Conservation (phyloP, 441 rosid species). For the Gossypium schwendimanii region DNA sequence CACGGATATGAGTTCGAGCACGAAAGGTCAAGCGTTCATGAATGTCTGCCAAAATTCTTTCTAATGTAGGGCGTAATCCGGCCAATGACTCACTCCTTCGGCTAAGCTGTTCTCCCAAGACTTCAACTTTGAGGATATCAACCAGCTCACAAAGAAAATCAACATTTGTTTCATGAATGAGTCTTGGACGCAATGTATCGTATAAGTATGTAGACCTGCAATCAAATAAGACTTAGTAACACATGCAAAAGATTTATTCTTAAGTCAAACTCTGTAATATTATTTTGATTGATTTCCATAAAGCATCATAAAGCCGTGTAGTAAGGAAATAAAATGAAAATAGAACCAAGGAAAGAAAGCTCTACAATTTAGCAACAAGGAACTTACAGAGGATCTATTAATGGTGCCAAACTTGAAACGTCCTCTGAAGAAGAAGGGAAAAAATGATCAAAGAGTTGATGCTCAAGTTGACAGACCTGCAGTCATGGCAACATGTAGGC, state of each 20-base stretch:
- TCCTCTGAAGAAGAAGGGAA: constrained; percentile 87
- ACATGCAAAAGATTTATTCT: background rate
- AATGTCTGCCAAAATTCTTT: constrained; percentile 87
- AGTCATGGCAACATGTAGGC: constrained; percentile 9
- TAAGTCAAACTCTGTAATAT: background rate
- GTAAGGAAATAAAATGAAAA: background rate
- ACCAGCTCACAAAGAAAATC: constrained; percentile 94
- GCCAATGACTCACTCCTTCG: constrained; percentile 75
- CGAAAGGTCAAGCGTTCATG: constrained; percentile 91
- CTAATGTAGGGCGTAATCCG: constrained; percentile 77
- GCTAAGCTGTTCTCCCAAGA: constrained; percentile 74
- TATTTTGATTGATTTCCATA: constrained; percentile 5
- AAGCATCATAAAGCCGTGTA: background rate
- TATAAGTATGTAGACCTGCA: constrained; percentile 83
- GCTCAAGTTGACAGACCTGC: constrained; percentile 96
- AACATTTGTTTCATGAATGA: constrained; percentile 78
- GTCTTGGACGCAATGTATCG: constrained; percentile 88
- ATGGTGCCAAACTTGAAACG: constrained; percentile 80
- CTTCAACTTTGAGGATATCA: constrained; percentile 90
- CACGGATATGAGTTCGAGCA: constrained; percentile 89
- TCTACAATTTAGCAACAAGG: background rate
- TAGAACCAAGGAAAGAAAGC: background rate
- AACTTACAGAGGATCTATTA: constrained; percentile 88
- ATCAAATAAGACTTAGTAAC: constrained; percentile 12
- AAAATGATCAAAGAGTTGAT: constrained; percentile 91